A percentile compares a stretch with the other conserved stretches of the same genome.
Evolutionary conservation across 192 early-diverging fungal species (phyloP).

Genomic region (Lunasporangiospora selenospora): DNA sequence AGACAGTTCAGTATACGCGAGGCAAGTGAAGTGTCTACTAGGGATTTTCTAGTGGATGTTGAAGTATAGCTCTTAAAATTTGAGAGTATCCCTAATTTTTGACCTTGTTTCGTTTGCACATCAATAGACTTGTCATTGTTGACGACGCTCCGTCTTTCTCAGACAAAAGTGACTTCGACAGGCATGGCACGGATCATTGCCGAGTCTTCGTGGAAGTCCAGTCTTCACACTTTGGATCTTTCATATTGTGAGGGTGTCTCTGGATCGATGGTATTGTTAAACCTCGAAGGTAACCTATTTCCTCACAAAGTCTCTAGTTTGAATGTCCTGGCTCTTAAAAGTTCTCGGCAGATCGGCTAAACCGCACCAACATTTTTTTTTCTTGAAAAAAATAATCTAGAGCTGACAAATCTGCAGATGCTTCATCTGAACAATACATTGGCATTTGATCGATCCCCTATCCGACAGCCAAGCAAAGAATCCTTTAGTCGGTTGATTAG

Average conservation of each 20-base stretch:
- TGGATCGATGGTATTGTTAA: slow-evolving; percentile 16
- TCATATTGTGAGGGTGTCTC: slow-evolving; percentile 45
- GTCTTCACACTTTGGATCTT: slow-evolving; percentile 44
- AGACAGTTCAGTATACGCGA: slow-evolving; percentile 38
- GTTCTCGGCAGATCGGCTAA: slow-evolving; percentile 3
- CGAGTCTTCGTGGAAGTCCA: slow-evolving; percentile 19
- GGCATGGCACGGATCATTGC: slow-evolving; percentile 47
- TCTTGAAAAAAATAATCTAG: slow-evolving; percentile 24
- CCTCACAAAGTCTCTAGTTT: background rate
- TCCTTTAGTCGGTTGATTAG: slow-evolving; percentile 6
- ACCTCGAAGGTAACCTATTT: slow-evolving; percentile 35
- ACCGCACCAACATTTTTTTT: slow-evolving; percentile 6
- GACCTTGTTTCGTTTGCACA: too few relatives aligned
- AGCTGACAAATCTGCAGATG: slow-evolving; percentile 23
- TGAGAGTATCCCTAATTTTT: too few relatives aligned
- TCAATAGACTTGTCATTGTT: slow-evolving; percentile 27
- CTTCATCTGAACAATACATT: slow-evolving; percentile 30
- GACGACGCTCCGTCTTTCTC: slow-evolving; percentile 46
- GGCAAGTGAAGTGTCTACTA: too few relatives aligned
- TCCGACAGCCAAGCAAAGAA: slow-evolving; percentile 4
- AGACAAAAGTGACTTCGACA: slow-evolving; percentile 60
- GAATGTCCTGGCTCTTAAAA: too few relatives aligned
- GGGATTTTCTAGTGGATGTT: too few relatives aligned
- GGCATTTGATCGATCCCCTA: slow-evolving; percentile 21
- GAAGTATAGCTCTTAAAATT: too few relatives aligned